Percentiles rank a stretch among this genome's conserved stretches.
Conservation (phyloP, 2,329 filamentous ascomycete genomes). For the Colletotrichum somersetense region DNA sequence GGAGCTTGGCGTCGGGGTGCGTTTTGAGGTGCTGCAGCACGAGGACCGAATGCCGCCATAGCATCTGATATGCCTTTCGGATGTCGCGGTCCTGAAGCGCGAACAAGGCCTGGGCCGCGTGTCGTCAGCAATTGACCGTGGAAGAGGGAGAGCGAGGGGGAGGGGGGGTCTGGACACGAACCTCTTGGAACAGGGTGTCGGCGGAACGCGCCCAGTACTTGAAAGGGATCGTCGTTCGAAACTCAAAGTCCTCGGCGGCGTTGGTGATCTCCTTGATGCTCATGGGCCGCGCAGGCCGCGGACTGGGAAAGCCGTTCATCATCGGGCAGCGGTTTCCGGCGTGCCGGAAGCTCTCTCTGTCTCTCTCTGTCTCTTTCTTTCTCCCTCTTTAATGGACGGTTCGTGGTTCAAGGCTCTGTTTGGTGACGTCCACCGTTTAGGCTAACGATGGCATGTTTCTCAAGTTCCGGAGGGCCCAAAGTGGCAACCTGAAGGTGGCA, state of each 20-base stretch:
- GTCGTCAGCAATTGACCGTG: not conserved
- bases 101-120: conserved; percentile 76
- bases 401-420: not conserved
- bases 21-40: conserved; percentile 79
- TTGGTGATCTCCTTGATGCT: conserved; percentile 82
- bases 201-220: conserved; percentile 87
- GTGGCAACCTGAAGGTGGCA: conserved; percentile 34
- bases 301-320: conserved; percentile 48
- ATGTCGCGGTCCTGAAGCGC: conserved; percentile 90
- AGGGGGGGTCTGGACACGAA: conserved; percentile 55
- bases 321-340: conserved; percentile 17
- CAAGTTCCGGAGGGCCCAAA: conserved; percentile 14
- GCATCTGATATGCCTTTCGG: conserved; percentile 88
- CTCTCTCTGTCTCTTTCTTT: too few relatives aligned
- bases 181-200: conserved; percentile 84
- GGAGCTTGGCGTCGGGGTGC: conserved; percentile 81
- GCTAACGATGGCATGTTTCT: conserved; percentile 29
- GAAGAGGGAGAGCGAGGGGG: not conserved
- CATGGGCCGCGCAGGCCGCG: conserved; percentile 67
- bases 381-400: not conserved
- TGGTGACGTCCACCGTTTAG: conserved; percentile 33
- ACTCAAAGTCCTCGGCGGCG: conserved; percentile 84
- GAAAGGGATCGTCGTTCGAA: conserved; percentile 80
- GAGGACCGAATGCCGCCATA: conserved; percentile 91
- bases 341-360: not conserved